Evolutionary conservation across 139 green algal genomes (phyloP), one percentile per base, ranked within the genome.

Genomic region (Volvox africanus): DNA sequence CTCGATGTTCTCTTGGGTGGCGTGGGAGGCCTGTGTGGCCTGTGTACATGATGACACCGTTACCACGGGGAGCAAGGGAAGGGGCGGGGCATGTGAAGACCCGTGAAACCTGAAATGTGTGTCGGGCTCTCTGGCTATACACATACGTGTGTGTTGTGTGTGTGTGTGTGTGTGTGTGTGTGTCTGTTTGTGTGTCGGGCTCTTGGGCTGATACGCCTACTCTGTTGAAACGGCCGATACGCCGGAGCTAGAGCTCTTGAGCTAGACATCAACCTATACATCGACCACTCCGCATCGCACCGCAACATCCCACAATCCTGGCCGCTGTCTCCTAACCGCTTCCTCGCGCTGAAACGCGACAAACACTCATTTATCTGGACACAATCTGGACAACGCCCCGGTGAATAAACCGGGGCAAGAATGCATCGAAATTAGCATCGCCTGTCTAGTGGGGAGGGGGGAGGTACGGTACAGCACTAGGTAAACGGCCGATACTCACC

Each of bases 401-500:
- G 13, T 21, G 9, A 37, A 20, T 11, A n/a, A 12, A 22, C 79
- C 14, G 24, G 5, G 12, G n/a, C 24, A 3, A 37, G 20, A 11
- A 37, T 67, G 13, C 37, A 36, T 62, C 3, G 28, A 19, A 30
- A 61, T 14, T 0, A 61, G 20, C 61, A 30, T 32, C 71, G 21
- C 22, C 16, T 33, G 5, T 76, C 17, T 5, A 55, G 5, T 14
- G 44, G 9, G 9, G 5, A 14, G 9, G 9, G 44, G 5, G 9
- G 9, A 55, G 44, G 44, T 26, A 32, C 80, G 28, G 24, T 71
- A 20, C 50, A 16, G 14, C 12, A 61, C 6, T n/a, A 22, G 1
- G 55, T n/a, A n/a, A n/a, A n/a, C n/a, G n/a, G n/a, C n/a, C n/a
- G 19, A 3, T 35, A 22, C 67, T 80, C 67, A 89, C 85, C 85